Evolutionary conservation across 805 yeast species (phyloP).

Genomic region (Sugiyamaella lignohabitans): DNA sequence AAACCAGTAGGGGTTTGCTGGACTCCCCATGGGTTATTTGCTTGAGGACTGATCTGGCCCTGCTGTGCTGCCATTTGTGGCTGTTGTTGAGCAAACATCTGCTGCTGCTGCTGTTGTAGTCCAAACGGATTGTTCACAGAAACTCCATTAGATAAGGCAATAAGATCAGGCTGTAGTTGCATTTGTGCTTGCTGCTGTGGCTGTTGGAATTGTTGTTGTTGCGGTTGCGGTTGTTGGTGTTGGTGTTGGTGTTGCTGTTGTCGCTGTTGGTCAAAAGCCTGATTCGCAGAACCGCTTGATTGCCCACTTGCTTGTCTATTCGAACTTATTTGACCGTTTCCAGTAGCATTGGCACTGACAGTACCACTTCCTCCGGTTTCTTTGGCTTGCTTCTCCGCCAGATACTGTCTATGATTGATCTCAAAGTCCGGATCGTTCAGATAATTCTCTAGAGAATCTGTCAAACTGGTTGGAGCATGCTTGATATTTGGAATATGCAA

Average conservation of each 20-base stretch:
- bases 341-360: conserved; percentile 10
- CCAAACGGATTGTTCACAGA: conserved; percentile 14
- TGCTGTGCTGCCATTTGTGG: conserved; percentile 11
- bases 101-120: conserved; percentile 19
- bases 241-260: conserved; percentile 10
- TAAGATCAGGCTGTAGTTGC: conserved; percentile 13
- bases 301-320: not conserved
- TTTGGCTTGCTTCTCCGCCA: conserved; percentile 55
- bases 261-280: not conserved
- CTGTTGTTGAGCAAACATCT: conserved; percentile 11
- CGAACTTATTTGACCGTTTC: conserved; percentile 1
- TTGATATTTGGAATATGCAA: conserved; percentile 91
- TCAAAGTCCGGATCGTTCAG: conserved; percentile 82
- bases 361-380: not conserved
- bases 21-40: conserved; percentile 7
- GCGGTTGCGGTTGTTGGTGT: conserved; percentile 19
- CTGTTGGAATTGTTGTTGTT: conserved; percentile 24
- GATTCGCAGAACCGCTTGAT: conserved; percentile 6
- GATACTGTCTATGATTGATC: conserved; percentile 65
- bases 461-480: conserved; percentile 93
- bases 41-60: conserved; percentile 14
- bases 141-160: not conserved
- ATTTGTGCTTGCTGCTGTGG: conserved; percentile 16
- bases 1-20: conserved; percentile 22
- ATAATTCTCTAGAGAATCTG: conserved; percentile 81